These are phyloP conservation scores for Aspergillus quadricinctus DNA, from an alignment of 2,329 filamentous ascomycete species.

Conservation along the genomic window DNA sequence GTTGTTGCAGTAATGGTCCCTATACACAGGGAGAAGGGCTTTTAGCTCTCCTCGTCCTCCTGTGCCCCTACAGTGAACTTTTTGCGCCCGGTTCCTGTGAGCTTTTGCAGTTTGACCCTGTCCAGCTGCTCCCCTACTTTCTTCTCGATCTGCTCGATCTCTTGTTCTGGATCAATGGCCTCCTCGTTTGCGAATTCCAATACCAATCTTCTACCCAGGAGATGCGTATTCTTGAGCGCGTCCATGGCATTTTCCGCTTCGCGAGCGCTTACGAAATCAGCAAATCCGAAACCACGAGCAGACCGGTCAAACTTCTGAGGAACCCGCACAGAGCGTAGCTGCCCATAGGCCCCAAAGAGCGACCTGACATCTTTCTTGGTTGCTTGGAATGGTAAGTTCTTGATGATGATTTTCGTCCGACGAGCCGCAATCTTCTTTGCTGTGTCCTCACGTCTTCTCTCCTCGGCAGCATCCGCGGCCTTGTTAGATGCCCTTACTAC, in stretches of 20 bases:
- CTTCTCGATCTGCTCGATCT: constrained; percentile 94
- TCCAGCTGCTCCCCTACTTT: constrained; percentile 89
- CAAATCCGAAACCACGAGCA: constrained; percentile 92
- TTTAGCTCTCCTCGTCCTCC: constrained; percentile 57
- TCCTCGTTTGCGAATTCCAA: constrained; percentile 89
- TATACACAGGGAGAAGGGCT: constrained; percentile 29
- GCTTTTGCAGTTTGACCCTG: constrained; percentile 83
- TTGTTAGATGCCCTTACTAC: constrained; percentile 83
- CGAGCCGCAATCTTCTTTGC: constrained; percentile 73
- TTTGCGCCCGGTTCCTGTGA: constrained; percentile 75
- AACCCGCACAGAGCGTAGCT: constrained; percentile 85
- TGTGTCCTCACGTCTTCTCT: constrained; percentile 75
- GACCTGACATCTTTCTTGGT: constrained; percentile 86
- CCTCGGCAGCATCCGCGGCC: constrained; percentile 80
- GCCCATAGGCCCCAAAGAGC: constrained; percentile 84
- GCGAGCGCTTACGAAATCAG: constrained; percentile 84
- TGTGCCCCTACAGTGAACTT: constrained; percentile 78
- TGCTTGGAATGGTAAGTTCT: constrained; percentile 95
- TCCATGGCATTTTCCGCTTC: constrained; percentile 91
- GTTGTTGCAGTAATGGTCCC: constrained; percentile 22
- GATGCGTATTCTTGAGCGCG: constrained; percentile 85
- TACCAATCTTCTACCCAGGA: constrained; percentile 83
- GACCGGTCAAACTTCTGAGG: constrained; percentile 91
- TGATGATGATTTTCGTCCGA: constrained; percentile 91
- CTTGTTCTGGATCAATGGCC: constrained; percentile 84